Evolutionary conservation across 176 grass and related monocot species (phyloP).

Genomic region (Coix lacrymajobi): DNA sequence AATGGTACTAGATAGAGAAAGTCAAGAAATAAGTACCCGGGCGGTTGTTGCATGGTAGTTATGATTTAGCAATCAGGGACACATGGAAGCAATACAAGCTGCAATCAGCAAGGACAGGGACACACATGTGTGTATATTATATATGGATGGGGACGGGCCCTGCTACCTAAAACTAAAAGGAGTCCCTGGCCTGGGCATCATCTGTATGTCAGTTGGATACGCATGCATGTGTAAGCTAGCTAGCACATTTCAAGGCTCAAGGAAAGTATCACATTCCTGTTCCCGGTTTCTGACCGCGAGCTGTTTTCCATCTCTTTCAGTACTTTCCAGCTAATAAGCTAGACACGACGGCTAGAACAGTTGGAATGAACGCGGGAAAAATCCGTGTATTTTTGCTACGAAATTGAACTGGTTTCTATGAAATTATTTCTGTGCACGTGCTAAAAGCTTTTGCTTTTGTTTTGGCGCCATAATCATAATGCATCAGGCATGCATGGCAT

Average conservation of each 20-base stretch:
- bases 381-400: too few species aligned
- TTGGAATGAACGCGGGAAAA: too few species aligned
- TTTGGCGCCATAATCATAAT: too few species aligned
- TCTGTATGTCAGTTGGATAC: not conserved
- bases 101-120: not conserved
- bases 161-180: not conserved
- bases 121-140: not conserved
- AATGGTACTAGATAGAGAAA: not conserved
- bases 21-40: not conserved
- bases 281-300: not conserved
- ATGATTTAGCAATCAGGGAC: not conserved
- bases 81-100: not conserved
- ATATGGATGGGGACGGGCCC: not conserved
- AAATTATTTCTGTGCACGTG: too few species aligned
- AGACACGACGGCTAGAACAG: too few species aligned
- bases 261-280: constrained; percentile 2
- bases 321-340: too few species aligned
- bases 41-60: constrained; percentile 4
- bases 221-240: not conserved
- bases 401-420: too few species aligned
- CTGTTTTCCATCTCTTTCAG: not conserved
- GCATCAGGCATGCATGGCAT: too few species aligned
- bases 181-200: not conserved
- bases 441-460: too few species aligned
- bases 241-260: not conserved